Evolutionary conservation across 345 rosid species (phyloP), one percentile per base, ranked within the genome.

Genomic region (Populus davidiana): DNA sequence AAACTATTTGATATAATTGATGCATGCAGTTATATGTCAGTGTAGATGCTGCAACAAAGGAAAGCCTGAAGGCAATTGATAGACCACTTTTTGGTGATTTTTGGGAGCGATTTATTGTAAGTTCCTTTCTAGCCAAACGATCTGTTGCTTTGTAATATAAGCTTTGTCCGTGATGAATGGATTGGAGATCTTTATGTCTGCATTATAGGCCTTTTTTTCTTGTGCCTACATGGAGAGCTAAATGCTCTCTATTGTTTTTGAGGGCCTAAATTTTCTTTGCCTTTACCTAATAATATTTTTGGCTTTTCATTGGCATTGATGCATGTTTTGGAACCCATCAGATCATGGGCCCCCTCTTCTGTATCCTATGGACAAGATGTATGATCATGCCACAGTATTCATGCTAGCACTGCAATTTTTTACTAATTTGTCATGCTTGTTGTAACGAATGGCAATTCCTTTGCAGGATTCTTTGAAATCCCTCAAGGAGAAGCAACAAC

Each of bases 11-110:
- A 14, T 71, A 67, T 76, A 61, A 71, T 86, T 83, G 83, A 68
- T 43, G 31, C 74, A 20, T 85, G 83, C 90, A 96, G 99, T 87
- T 96, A 82, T 96, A 96, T 79, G 99, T 93, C 59, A 96, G 99
- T 84, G 97, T 96, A 50, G 99, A 96, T 86, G 97, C 98, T 63
- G 98, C 99, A 75, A 96, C 99, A 62, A 96, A 90, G 86, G 97
- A 93, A 74, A 93, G 92, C 87, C 80, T 96, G 87, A 96, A 96
- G 87, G 97, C 98, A 78, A 92, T 96, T 76, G 98, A 93, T 78
- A 85, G 99, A 72, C 99, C 98, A 61, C 91, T 96, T 73, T 96
- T 96, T 83, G 97, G 96, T 10, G 98, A 93, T 88, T 93, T 93
- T 72, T 96, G 99, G 99, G 98, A 96, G 86, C 88, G 98, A 11